phyloP scores from a whole-genome alignment of 495 filamentous ascomycete species.

The Aspergillus asperescens region DNA sequence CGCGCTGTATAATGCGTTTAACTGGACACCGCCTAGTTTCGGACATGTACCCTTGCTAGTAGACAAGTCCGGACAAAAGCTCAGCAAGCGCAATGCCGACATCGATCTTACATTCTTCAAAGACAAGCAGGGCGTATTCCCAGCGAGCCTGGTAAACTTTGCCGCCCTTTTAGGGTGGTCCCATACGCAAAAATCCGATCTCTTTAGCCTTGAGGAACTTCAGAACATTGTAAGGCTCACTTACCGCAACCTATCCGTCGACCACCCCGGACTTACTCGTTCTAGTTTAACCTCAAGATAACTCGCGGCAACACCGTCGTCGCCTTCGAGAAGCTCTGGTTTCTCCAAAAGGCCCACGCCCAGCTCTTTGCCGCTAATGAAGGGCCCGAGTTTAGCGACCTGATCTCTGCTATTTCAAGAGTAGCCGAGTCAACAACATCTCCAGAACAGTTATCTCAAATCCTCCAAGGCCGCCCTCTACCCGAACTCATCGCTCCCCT shows the following conservation, averaged over 20 bases:
- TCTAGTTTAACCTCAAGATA: conserved; percentile 76
- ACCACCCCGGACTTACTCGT: conserved; percentile 5
- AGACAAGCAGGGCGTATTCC: conserved; percentile 59
- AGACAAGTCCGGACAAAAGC: conserved; percentile 68
- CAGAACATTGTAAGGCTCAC: conserved; percentile 52
- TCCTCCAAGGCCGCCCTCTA: conserved; percentile 30
- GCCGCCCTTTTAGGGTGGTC: conserved; percentile 83
- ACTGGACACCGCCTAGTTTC: conserved; percentile 77
- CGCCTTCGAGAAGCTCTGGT: conserved; percentile 71
- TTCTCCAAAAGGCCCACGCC: conserved; percentile 71
- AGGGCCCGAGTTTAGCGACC: conserved; percentile 41
- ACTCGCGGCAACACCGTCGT: conserved; percentile 87
- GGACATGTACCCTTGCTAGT: conserved; percentile 85
- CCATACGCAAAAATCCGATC: conserved; percentile 56
- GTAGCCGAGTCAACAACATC: conserved; percentile 31
- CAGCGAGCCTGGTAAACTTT: conserved; percentile 76
- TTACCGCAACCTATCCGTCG: background rate
- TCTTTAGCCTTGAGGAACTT: conserved; percentile 66
- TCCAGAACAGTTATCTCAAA: conserved; percentile 22
- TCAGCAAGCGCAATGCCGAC: conserved; percentile 80
- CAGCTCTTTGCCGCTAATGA: conserved; percentile 33
- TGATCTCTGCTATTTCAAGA: conserved; percentile 38
- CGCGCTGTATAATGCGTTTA: conserved; percentile 79
- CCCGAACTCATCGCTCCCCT: conserved; percentile 44
- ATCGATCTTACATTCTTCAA: conserved; percentile 65